phyloP scores from a whole-genome alignment of 2,329 filamentous ascomycete species.

The Dryadomyces quercus-mongolicae region DNA sequence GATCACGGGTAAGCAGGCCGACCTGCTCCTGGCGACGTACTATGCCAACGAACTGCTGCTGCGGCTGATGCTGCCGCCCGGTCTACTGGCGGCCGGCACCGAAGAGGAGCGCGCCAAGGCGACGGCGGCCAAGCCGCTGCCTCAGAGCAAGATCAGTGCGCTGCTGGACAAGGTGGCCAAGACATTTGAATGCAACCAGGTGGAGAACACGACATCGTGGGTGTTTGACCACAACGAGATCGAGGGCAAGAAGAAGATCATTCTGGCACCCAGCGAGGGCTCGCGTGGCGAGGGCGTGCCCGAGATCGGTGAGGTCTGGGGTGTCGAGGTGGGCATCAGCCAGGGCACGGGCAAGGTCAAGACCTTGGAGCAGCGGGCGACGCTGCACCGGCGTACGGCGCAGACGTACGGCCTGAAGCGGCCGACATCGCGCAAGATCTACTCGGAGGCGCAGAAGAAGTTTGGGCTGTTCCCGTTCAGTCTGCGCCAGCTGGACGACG shows the following conservation, averaged over 20 bases:
- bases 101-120: conserved; percentile 96
- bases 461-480: conserved; percentile 98
- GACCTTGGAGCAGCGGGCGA: conserved; percentile 74
- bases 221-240: conserved; percentile 95
- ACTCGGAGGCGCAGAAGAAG: conserved; percentile 93
- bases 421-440: conserved; percentile 79
- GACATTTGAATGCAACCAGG: conserved; percentile 79
- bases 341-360: conserved; percentile 91
- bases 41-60: conserved; percentile 93
- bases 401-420: conserved; percentile 91
- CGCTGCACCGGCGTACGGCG: conserved; percentile 82
- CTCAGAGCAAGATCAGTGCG: conserved; percentile 75
- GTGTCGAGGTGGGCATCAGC: conserved; percentile 90
- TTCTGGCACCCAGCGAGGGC: conserved; percentile 74
- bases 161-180: conserved; percentile 87
- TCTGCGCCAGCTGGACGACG: conserved; percentile 90
- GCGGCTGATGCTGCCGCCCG: conserved; percentile 83
- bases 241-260: conserved; percentile 95
- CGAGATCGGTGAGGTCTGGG: conserved; percentile 90
- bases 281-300: conserved; percentile 83
- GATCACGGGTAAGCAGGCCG: conserved; percentile 66
- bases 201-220: conserved; percentile 98
- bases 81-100: conserved; percentile 66
- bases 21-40: conserved; percentile 81
- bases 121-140: conserved; percentile 66